Conservation (phyloP, 2,329 filamentous ascomycete species). For the Fusarium sp. region DNA sequence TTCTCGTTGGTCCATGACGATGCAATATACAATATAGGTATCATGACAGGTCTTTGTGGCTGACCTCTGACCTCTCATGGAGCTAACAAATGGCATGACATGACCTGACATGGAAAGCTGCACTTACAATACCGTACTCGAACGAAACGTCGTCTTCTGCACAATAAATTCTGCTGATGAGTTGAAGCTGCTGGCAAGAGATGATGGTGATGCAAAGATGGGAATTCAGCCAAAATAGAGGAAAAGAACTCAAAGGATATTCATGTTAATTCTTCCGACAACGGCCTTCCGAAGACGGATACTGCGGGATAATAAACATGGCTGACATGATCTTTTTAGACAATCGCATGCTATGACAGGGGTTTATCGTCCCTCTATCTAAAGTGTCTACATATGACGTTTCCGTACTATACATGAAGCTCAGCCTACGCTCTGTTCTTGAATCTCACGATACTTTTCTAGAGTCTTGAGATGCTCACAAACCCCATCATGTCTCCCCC, state of each 20-base stretch:
- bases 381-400: slow-evolving; percentile 33
- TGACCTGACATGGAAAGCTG: slow-evolving; percentile 13
- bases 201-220: slow-evolving; percentile 26
- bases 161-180: not conserved
- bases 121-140: slow-evolving; percentile 28
- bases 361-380: slow-evolving; percentile 23
- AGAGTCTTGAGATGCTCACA: slow-evolving; percentile 22
- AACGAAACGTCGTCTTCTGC: slow-evolving; percentile 15
- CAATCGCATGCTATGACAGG: slow-evolving; percentile 30
- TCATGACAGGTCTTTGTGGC: slow-evolving; percentile 32
- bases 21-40: not conserved
- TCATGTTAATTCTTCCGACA: slow-evolving; percentile 38
- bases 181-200: slow-evolving; percentile 15
- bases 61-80: slow-evolving; percentile 25
- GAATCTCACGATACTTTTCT: slow-evolving; percentile 32
- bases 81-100: slow-evolving; percentile 16
- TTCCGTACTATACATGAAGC: slow-evolving; percentile 27
- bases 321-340: slow-evolving; percentile 38
- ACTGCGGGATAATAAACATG: slow-evolving; percentile 32
- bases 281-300: slow-evolving; percentile 42
- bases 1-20: slow-evolving; percentile 40
- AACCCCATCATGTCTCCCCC: slow-evolving; percentile 16
- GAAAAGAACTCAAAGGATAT: slow-evolving; percentile 26
- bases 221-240: slow-evolving; percentile 34
- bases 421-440: slow-evolving; percentile 19